Conservation (phyloP, 2,329 filamentous ascomycete genomes). For the Penicillium sumatraense region DNA sequence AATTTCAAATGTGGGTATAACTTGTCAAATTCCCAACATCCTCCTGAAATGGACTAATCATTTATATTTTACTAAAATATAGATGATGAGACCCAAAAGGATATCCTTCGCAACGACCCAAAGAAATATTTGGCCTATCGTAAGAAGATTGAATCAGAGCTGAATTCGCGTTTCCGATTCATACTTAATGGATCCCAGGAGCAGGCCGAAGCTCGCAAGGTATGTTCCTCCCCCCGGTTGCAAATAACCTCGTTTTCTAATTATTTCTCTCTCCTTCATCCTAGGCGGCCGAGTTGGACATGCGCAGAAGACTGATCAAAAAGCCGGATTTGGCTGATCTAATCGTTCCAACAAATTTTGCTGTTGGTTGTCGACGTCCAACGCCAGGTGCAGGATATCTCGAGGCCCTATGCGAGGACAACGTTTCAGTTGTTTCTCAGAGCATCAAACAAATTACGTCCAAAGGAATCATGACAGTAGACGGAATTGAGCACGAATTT, state of each 20-base stretch:
- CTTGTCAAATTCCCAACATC: too few relatives aligned
- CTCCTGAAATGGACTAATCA: too few relatives aligned
- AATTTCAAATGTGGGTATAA: conserved; percentile 26
- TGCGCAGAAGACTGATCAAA: conserved; percentile 13
- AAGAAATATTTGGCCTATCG: conserved; percentile 28
- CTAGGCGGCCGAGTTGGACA: conserved; percentile 17
- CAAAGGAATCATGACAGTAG: conserved; percentile 35
- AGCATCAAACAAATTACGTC: conserved; percentile 42
- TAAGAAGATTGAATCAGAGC: conserved; percentile 33
- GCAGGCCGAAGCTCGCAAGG: conserved; percentile 43
- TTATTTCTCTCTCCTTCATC: too few relatives aligned
- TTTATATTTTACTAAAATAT: too few relatives aligned
- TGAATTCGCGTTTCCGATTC: conserved; percentile 27
- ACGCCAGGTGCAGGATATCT: conserved; percentile 28
- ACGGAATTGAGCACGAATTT: conserved; percentile 20
- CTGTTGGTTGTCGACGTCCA: conserved; percentile 24
- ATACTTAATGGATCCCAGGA: conserved; percentile 30
- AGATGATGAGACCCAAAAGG: conserved; percentile 4
- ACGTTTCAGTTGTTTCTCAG: conserved; percentile 49
- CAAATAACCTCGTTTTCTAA: too few relatives aligned
- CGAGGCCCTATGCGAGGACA: conserved; percentile 11
- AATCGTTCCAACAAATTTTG: conserved; percentile 14
- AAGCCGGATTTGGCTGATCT: conserved; percentile 15
- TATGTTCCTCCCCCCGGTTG: conserved; percentile 13
- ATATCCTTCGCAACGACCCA: conserved; percentile 17